Percentiles rank a stretch among this genome's conserved stretches.
These are phyloP conservation scores for Moniliella sp. DNA, from an alignment of 1,284 basidiomycete species.

Conservation along the genomic window DNA sequence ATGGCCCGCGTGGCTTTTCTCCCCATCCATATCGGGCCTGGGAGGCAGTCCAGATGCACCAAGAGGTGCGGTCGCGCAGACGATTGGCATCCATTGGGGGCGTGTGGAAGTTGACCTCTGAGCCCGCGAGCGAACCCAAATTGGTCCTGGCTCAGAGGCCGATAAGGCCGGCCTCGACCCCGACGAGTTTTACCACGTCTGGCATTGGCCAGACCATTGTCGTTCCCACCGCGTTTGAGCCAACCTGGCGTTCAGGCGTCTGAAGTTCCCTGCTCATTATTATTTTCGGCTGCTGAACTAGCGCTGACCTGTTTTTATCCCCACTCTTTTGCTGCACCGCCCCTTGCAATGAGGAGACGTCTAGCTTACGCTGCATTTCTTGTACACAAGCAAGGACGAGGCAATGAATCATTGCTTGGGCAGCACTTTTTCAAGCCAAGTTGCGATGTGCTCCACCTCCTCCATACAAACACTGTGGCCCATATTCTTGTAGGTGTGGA, in stretches of 20 bases:
- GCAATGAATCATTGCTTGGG: too few species aligned
- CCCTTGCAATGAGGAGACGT: too few species aligned
- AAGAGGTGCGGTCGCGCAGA: conserved; percentile 7
- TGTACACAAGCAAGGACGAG: too few species aligned
- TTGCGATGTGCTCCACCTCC: too few species aligned
- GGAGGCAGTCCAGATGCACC: conserved; percentile 13
- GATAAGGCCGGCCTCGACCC: conserved; percentile 4
- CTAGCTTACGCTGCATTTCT: too few species aligned
- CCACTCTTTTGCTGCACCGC: too few species aligned
- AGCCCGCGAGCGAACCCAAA: conserved; percentile 17
- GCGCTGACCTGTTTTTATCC: too few species aligned
- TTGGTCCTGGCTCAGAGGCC: conserved; percentile 9
- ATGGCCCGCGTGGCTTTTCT: conserved; percentile 9
- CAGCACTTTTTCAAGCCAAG: too few species aligned
- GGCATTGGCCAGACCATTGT: conserved; percentile 13
- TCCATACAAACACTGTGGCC: conserved; percentile 8
- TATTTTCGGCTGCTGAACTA: too few species aligned
- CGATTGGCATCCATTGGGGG: conserved; percentile 18
- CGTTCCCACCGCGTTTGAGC: too few species aligned
- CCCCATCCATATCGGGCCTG: conserved; percentile 6
- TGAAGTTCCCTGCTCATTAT: too few species aligned
- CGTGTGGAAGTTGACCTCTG: conserved; percentile 12
- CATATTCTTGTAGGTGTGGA: conserved; percentile 22
- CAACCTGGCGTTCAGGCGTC: too few species aligned
- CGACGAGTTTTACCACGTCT: conserved; percentile 6